Conservation (phyloP, 331 rosid genomes). For the Quercus lobata region DNA sequence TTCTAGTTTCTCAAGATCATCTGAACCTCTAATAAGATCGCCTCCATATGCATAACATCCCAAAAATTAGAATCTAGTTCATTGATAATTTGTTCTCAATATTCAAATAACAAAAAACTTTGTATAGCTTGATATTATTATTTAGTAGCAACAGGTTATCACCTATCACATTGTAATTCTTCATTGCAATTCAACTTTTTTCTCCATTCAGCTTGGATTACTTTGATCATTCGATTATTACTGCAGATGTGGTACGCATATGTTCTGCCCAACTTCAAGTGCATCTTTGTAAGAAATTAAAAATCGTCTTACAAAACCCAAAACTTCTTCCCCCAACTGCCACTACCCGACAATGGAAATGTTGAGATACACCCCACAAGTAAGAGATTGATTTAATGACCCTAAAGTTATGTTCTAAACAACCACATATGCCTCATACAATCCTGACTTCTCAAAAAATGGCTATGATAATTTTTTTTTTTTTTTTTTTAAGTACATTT, state of each 20-base stretch:
- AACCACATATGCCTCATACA: neutral
- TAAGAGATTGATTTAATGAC: neutral
- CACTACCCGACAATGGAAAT: neutral
- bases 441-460: neutral
- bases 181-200: conserved; percentile 6
- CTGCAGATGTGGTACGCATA: neutral
- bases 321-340: neutral
- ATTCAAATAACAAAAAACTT: conserved; percentile 30
- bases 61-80: conserved; percentile 12
- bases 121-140: conserved; percentile 39
- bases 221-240: neutral
- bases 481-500: no score
- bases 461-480: neutral
- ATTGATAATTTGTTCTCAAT: conserved; percentile 12
- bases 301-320: neutral
- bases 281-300: neutral
- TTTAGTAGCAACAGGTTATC: conserved; percentile 29
- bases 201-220: neutral
- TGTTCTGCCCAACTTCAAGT: neutral
- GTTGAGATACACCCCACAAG: neutral
- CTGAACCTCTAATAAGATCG: conserved; percentile 71
- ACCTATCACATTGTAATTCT: conserved; percentile 14
- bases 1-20: conserved; percentile 91
- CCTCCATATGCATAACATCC: conserved; percentile 45
- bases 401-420: neutral